Conservation (phyloP, 2,329 filamentous ascomycete genomes). For the Aschersonia sp. region DNA sequence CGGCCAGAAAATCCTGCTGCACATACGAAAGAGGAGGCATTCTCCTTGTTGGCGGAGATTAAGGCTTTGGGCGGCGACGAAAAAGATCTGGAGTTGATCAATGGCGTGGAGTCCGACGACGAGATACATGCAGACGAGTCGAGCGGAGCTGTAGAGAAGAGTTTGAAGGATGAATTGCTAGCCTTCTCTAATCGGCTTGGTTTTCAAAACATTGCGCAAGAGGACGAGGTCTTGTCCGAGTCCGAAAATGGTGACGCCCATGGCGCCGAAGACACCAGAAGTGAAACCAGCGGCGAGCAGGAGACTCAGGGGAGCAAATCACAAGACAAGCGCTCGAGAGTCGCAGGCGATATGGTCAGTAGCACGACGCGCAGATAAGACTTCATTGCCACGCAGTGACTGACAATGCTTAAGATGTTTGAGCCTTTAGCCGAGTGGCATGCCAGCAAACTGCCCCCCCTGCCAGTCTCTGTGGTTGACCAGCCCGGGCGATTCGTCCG, state of each 20-base stretch:
- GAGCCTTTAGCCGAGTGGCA: slow-evolving; percentile 46
- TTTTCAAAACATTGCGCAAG: slow-evolving; percentile 17
- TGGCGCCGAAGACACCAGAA: slow-evolving; percentile 17
- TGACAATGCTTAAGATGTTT: slow-evolving; percentile 31
- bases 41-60: slow-evolving; percentile 45
- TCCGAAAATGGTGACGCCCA: slow-evolving; percentile 18
- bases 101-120: slow-evolving; percentile 30
- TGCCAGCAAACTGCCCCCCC: slow-evolving; percentile 23
- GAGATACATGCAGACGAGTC: slow-evolving; percentile 17
- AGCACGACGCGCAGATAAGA: too few species aligned
- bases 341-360: slow-evolving; percentile 21
- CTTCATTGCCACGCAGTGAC: slow-evolving; percentile 7
- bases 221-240: slow-evolving; percentile 22
- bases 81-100: slow-evolving; percentile 46
- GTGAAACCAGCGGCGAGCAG: slow-evolving; percentile 14
- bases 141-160: slow-evolving; percentile 25
- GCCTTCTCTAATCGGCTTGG: slow-evolving; percentile 24
- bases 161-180: slow-evolving; percentile 19
- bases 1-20: slow-evolving; percentile 9
- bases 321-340: slow-evolving; percentile 8
- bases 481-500: slow-evolving; percentile 26
- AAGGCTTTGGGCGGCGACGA: slow-evolving; percentile 50
- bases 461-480: slow-evolving; percentile 30
- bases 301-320: slow-evolving; percentile 10
- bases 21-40: slow-evolving; percentile 13